A percentile compares a stretch with the other conserved stretches of the same genome.
Conservation (phyloP, 2,329 filamentous ascomycete species). For the Tolypocladium cylindrosporum region DNA sequence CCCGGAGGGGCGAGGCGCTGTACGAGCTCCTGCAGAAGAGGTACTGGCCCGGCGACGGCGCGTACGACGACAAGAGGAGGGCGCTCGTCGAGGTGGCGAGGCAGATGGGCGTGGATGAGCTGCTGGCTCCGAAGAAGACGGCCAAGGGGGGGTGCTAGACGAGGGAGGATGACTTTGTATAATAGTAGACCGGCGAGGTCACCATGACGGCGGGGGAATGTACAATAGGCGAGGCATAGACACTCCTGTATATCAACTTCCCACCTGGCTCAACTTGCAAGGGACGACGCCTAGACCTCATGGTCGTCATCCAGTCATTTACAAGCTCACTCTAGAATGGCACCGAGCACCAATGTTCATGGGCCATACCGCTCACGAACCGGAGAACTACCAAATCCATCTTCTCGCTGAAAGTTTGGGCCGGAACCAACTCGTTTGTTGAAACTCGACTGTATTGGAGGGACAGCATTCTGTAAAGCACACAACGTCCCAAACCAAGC, state of each 20-base stretch:
- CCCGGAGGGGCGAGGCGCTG: constrained; percentile 27
- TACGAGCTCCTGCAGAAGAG: constrained; percentile 31
- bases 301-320: too few species aligned
- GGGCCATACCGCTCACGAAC: not conserved
- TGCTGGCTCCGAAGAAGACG: constrained; percentile 11
- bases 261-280: not conserved
- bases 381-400: not conserved
- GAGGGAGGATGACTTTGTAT: not conserved
- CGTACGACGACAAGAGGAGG: constrained; percentile 12
- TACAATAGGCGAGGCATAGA: not conserved
- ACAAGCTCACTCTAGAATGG: not conserved
- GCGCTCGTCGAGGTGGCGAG: constrained; percentile 22
- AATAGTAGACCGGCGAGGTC: not conserved
- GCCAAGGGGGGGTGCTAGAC: not conserved
- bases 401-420: not conserved
- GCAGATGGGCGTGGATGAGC: constrained; percentile 33
- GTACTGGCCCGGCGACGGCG: constrained; percentile 20
- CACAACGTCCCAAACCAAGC: not conserved
- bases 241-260: not conserved
- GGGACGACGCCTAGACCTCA: not conserved
- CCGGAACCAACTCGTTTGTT: not conserved
- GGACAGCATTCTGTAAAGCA: not conserved
- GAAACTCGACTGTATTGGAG: not conserved
- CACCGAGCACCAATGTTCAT: not conserved
- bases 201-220: not conserved